Base-by-base conservation (phyloP, 805 yeast species). In the Suhomyces prunicola region DNA sequence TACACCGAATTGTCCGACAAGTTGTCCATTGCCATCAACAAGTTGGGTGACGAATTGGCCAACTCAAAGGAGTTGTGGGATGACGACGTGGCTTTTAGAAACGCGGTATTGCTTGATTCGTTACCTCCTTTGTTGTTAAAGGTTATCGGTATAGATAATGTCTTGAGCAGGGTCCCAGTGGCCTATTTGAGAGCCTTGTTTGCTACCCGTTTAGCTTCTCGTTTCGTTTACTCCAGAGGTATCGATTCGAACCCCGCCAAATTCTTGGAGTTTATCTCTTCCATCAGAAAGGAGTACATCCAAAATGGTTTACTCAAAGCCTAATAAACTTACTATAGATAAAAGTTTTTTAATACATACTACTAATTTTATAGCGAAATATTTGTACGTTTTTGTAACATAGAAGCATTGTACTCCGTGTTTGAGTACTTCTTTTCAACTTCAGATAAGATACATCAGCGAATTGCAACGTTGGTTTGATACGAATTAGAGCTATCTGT, bases 171-270 rank as follows among this genome's bases (percentile, higher is more conserved):
- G 63, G 94, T 93, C 39, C 99, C 99, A 17, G 88, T 81, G 53
- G 81, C 96, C 50, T 94, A 93, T 69, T 77, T 93, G 67, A 86
- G 84, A 65, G 96, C 97, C 3, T 82, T 93, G 60, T 88, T 93
- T 65, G 96, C 96, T 45, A 87, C 94, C 35, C 86, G 84, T 65
- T 77, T 91, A 62, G 91, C 96, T 9, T 87, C 96, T 46, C 79
- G 87, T 46, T 91, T 88, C 70, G 96, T 91, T 51, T 91, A 91
- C 71, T 78, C 87, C 26, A 79, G 86, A 64, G 97, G 97, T 52
- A 77, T 84, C 54, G 89, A 83, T 56, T 84, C 93, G 46, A 89
- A 90, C 69, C 96, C 89, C 29, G 90, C 90, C 50, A 84, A 79
- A 60, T 86, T 86, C 71, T 79, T 86, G 67, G 90, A 85, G 64